A percentile compares a stretch with the other conserved stretches of the same genome.
Conservation (phyloP, 148 eudicot genomes). For the Spergularia bocconei region DNA sequence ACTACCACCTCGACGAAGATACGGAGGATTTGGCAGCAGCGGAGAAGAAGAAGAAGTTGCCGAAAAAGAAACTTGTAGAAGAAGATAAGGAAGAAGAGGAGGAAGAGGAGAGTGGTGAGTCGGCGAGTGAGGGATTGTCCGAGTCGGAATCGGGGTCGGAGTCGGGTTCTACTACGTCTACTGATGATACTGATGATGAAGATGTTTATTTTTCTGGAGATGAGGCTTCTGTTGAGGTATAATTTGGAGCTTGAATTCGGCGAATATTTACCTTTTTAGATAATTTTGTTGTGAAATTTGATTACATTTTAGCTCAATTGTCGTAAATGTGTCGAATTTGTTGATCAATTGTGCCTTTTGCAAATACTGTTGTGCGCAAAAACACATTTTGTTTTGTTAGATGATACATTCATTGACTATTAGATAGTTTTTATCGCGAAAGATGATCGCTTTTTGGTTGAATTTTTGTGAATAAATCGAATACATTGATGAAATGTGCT, state of each 20-base stretch:
- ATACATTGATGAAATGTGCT: not conserved
- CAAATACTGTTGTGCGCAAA: too few relatives aligned
- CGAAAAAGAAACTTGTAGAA: not conserved
- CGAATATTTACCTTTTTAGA: not conserved
- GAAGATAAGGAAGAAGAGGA: constrained; percentile 6
- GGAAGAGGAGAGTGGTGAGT: constrained; percentile 22
- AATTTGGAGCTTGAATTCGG: not conserved
- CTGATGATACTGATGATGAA: constrained; percentile 49
- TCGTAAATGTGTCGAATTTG: not conserved
- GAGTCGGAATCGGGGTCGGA: constrained; percentile 28
- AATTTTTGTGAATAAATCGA: not conserved
- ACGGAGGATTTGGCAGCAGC: constrained; percentile 10
- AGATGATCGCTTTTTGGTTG: too few relatives aligned
- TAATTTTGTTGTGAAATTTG: not conserved
- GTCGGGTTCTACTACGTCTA: constrained; percentile 33
- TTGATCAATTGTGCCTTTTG: not conserved
- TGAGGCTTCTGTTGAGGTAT: constrained; percentile 53
- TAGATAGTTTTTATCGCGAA: not conserved
- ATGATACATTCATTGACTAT: too few relatives aligned
- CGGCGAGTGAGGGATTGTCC: constrained; percentile 25
- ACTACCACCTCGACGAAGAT: constrained; percentile 51
- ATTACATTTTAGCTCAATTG: too few relatives aligned
- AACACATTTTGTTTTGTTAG: too few relatives aligned
- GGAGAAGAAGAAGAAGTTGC: constrained; percentile 16
- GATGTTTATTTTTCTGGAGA: constrained; percentile 38